Percentiles rank a stretch among this genome's conserved stretches.
Conservation (phyloP, 1,284 basidiomycete species). For the Ustilago xerochloae region DNA sequence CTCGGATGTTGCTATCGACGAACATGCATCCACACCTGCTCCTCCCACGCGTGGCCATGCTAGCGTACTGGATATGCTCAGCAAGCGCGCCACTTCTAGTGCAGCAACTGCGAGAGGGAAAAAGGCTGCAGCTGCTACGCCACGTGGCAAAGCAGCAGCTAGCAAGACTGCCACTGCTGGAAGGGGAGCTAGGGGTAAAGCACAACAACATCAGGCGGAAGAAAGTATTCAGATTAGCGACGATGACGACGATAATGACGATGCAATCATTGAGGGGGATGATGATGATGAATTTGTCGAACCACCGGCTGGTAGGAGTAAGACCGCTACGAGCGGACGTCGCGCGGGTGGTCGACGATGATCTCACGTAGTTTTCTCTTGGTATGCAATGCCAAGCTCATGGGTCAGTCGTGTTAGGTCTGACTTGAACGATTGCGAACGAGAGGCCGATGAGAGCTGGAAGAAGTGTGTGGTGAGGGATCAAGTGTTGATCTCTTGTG, state of each 20-base stretch:
- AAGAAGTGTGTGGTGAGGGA: not conserved
- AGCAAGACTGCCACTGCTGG: no score
- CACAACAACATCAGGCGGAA: slow-evolving; percentile 10
- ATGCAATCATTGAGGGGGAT: slow-evolving; percentile 15
- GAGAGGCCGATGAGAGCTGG: not conserved
- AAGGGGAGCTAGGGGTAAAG: not conserved
- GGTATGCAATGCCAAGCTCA: no score
- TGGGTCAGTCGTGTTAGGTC: not conserved
- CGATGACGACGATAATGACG: slow-evolving; percentile 32
- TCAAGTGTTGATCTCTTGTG: not conserved
- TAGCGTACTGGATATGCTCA: slow-evolving; percentile 36
- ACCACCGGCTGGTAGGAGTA: slow-evolving; percentile 2
- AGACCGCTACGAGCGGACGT: slow-evolving; percentile 1
- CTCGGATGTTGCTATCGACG: slow-evolving; percentile 26
- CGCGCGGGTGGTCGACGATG: slow-evolving; percentile 14
- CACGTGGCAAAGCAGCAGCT: not conserved
- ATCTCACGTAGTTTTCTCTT: no score
- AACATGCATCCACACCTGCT: slow-evolving; percentile 18
- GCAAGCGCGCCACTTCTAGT: slow-evolving; percentile 3
- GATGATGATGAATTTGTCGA: slow-evolving; percentile 42
- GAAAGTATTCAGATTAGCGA: slow-evolving; percentile 45
- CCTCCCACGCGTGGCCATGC: slow-evolving; percentile 20
- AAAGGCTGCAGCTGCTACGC: slow-evolving; percentile 1
- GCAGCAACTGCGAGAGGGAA: not conserved
- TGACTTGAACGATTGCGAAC: not conserved